A percentile compares a stretch with the other conserved stretches of the same genome.
phyloP scores from a whole-genome alignment of 2,329 filamentous ascomycete genomes.

The Diaporthe sp. region DNA sequence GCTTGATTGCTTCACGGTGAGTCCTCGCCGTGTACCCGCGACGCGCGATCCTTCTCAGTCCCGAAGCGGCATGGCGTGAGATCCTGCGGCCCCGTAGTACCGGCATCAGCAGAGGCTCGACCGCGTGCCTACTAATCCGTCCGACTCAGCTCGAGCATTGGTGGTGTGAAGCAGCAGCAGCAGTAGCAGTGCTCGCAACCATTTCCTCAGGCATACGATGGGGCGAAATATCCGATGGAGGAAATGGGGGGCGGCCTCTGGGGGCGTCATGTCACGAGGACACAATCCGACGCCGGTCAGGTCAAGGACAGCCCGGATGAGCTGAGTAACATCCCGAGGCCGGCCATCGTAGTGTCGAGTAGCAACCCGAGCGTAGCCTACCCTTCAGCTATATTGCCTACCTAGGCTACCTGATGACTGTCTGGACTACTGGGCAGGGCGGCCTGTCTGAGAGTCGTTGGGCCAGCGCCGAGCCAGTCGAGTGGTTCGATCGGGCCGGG shows the following conservation, averaged over 20 bases:
- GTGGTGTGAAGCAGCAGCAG: background rate
- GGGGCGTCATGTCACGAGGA: background rate
- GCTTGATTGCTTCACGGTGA: slow-evolving; percentile 5
- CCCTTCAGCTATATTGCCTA: background rate
- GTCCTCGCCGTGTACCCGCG: slow-evolving; percentile 25
- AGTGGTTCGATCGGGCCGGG: slow-evolving; percentile 10
- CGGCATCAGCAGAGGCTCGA: background rate
- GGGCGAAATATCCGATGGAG: background rate
- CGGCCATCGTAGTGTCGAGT: background rate
- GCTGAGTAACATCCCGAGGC: slow-evolving; percentile 12
- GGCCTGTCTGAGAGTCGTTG: background rate
- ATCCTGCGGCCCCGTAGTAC: slow-evolving; percentile 15
- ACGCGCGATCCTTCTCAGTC: slow-evolving; percentile 20
- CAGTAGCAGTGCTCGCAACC: background rate
- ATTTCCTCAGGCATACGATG: background rate
- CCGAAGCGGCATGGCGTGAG: slow-evolving; percentile 15
- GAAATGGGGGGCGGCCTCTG: too few species aligned
- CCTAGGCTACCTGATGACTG: background rate
- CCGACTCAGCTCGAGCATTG: background rate
- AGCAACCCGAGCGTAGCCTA: background rate
- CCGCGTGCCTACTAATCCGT: slow-evolving; percentile 4
- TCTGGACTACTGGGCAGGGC: background rate
- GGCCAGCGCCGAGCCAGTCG: slow-evolving; percentile 13
- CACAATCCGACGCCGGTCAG: background rate
- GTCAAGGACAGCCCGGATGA: background rate